Evolutionary conservation across 495 filamentous ascomycete genomes (phyloP), one percentile per base, ranked within the genome.

Genomic region (Tuber microsphaerosporum): DNA sequence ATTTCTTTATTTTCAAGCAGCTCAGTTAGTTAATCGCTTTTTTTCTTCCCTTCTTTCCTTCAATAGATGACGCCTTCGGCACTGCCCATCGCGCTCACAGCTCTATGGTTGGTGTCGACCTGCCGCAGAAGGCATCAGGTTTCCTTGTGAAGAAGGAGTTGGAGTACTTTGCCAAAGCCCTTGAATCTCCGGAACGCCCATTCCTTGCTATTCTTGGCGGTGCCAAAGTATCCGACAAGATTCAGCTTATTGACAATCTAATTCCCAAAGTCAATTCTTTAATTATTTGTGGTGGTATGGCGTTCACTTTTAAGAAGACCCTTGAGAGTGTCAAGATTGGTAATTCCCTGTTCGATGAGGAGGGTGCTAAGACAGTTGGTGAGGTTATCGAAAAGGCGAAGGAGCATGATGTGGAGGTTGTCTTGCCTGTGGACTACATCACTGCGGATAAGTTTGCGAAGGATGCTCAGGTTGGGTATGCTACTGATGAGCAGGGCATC

Each of bases 101-200:
- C 86, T 97, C 94, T 83, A 99, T 99, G 95, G 95, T 99, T 82
- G 95, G 95, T 81, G 88, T 97, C 71, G 90, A 97, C 75, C 91
- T 98, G 37, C 94, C 95, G 72, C 92, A 97, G 84, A 97, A 94
- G 87, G 95, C 95, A 9, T 91, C 94, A 73, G 95, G 95, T 71
- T 98, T 97, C 90, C 90, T 99, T 80, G 92, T 99, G 87, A 99
- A 99, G 92, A 99, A 98, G 88, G 95, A 99, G 85, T 92, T 99
- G 70, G 94, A 98, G 83, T 99, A 98, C 90, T 99, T 99, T 84
- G 95, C 95, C 74, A 89, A 97, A 87, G 95, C 94, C 45, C 92
- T 99, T 46, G 95, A 99, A 87, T 89, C 88, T 80, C 95, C 95
- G 51, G 87, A 94, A 86, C 90, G 94, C 41, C 96, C 96, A 75